Evolutionary conservation across 441 rosid genomes (phyloP).

Genomic region (Bocquillonia castaneifolia): DNA sequence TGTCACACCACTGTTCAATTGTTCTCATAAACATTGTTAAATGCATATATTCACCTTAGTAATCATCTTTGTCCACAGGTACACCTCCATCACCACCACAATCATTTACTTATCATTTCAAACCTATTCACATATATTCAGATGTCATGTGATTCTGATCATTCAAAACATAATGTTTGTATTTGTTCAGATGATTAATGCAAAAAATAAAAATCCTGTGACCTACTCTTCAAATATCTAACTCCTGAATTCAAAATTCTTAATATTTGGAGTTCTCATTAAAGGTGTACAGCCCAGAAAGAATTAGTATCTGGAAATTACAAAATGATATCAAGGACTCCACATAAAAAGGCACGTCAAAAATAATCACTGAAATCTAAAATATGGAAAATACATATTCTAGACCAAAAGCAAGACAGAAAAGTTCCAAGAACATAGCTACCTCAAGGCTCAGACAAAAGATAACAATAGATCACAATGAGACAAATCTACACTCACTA

Average conservation of each 20-base stretch:
- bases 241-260: background rate
- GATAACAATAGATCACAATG: background rate
- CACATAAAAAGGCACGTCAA: background rate
- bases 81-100: too few relatives aligned
- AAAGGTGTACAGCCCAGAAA: background rate
- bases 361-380: background rate
- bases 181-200: background rate
- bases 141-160: background rate
- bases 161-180: background rate
- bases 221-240: too few relatives aligned
- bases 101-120: too few relatives aligned
- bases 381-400: background rate
- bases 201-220: background rate
- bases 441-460: background rate
- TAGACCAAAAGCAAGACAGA: background rate
- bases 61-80: too few relatives aligned
- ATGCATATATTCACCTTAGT: too few relatives aligned
- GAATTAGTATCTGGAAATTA: background rate
- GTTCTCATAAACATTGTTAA: too few relatives aligned
- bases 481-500: background rate
- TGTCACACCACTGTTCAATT: too few relatives aligned
- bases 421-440: background rate
- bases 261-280: background rate
- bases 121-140: too few relatives aligned
- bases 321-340: background rate